A percentile compares a stretch with the other conserved stretches of the same genome.
Conservation (phyloP, 768 basidiomycete genomes). For the Mycena vitilis region DNA sequence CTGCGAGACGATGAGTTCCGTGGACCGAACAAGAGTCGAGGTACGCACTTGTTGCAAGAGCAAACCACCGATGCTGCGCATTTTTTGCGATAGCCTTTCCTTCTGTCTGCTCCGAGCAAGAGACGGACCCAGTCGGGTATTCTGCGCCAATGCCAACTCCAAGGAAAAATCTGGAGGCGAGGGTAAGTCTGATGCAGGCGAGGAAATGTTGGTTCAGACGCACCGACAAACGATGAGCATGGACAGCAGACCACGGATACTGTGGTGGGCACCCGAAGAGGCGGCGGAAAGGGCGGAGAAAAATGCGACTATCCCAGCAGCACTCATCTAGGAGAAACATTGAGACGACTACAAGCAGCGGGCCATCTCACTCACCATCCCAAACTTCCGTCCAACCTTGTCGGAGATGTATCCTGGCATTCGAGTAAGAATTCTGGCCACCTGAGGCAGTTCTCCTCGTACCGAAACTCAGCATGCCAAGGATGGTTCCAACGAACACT, state of each 20-base stretch:
- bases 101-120: conserved; percentile 91
- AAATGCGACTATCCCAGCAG: conserved; percentile 84
- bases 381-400: conserved; percentile 87
- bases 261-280: conserved; percentile 81
- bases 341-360: neutral
- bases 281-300: conserved; percentile 89
- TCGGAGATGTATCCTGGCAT: conserved; percentile 76
- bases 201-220: conserved; percentile 31
- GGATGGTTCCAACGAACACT: conserved; percentile 87
- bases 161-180: conserved; percentile 73
- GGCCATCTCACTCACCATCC: conserved; percentile 71
- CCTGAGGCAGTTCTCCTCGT: conserved; percentile 15
- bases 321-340: conserved; percentile 68
- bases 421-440: conserved; percentile 5
- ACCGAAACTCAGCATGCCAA: conserved; percentile 87
- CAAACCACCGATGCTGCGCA: conserved; percentile 88
- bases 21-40: conserved; percentile 12
- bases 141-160: conserved; percentile 92
- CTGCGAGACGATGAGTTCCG: conserved; percentile 50
- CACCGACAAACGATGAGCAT: conserved; percentile 87
- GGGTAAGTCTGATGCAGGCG: neutral
- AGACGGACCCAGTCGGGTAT: conserved; percentile 92
- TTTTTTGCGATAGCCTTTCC: conserved; percentile 81
- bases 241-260: conserved; percentile 74
- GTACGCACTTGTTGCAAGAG: conserved; percentile 85